These are phyloP conservation scores for Umbilicaria muhlenbergii DNA, from an alignment of 495 filamentous ascomycete species.

Conservation along the genomic window DNA sequence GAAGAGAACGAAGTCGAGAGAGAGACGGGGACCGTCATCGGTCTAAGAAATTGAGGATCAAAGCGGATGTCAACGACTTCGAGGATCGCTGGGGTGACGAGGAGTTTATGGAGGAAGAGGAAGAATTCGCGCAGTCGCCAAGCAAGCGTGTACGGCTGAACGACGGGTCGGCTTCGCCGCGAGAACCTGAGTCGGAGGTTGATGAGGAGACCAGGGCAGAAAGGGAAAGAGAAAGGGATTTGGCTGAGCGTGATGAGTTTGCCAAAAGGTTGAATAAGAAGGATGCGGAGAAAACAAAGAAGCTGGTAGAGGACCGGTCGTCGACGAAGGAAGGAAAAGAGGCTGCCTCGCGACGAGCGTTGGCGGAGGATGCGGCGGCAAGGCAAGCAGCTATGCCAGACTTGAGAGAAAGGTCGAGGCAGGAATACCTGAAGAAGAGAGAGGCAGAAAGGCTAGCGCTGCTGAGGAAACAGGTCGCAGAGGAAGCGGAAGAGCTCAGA, in stretches of 20 bases:
- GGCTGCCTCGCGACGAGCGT: slow-evolving; percentile 38
- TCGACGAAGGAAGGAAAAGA: slow-evolving; percentile 41
- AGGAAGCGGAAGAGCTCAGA: slow-evolving; percentile 71
- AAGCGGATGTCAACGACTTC: slow-evolving; percentile 38
- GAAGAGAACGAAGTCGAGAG: slow-evolving; percentile 11
- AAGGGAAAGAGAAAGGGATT: slow-evolving; percentile 41
- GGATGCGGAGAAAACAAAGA: slow-evolving; percentile 55
- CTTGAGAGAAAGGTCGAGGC: slow-evolving; percentile 65
- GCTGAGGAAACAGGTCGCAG: slow-evolving; percentile 77
- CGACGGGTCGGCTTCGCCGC: slow-evolving; percentile 33
- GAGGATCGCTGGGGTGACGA: slow-evolving; percentile 74
- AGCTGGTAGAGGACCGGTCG: slow-evolving; percentile 49
- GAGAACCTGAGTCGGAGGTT: slow-evolving; percentile 32
- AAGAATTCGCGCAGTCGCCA: slow-evolving; percentile 33
- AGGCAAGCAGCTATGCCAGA: slow-evolving; percentile 54
- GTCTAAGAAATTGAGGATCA: slow-evolving; percentile 16
- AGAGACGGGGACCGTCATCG: slow-evolving; percentile 10
- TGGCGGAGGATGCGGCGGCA: slow-evolving; percentile 49
- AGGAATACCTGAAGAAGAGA: slow-evolving; percentile 87
- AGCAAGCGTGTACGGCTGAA: slow-evolving; percentile 43
- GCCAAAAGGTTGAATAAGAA: slow-evolving; percentile 53
- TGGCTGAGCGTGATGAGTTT: slow-evolving; percentile 60
- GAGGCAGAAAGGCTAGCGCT: slow-evolving; percentile 74
- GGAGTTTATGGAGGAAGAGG: slow-evolving; percentile 36
- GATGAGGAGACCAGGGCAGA: slow-evolving; percentile 45